Percentiles rank a stretch among this genome's conserved stretches.
phyloP scores from a whole-genome alignment of 306 rosid genomes.

The Mimosa bimucronata region DNA sequence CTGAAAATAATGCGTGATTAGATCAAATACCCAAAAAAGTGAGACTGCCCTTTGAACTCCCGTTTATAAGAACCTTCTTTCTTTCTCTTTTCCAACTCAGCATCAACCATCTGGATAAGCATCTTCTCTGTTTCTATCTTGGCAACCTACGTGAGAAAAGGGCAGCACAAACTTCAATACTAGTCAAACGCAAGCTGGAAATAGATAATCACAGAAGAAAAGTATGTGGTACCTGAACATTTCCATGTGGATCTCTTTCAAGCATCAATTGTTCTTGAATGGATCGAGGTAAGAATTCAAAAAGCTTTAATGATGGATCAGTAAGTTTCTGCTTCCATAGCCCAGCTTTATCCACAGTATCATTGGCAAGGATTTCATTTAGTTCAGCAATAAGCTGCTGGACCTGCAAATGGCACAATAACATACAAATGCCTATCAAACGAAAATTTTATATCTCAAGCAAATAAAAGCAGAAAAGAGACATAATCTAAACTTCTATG shows the following conservation, averaged over 20 bases:
- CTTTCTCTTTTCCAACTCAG: conserved; percentile 89
- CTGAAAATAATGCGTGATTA: conserved; percentile 19
- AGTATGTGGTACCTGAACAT: conserved; percentile 75
- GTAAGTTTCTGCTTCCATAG: conserved; percentile 91
- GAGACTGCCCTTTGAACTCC: conserved; percentile 83
- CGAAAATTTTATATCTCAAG: not conserved
- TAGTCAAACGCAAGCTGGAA: conserved; percentile 23
- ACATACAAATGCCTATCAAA: conserved; percentile 14
- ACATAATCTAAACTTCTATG: conserved; percentile 5
- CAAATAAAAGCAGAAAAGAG: conserved; percentile 6
- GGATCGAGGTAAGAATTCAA: conserved; percentile 83
- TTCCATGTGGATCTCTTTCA: conserved; percentile 99
- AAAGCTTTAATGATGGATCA: conserved; percentile 77
- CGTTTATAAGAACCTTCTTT: conserved; percentile 69
- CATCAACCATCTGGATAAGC: conserved; percentile 98
- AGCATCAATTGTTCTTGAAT: conserved; percentile 98
- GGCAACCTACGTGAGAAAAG: conserved; percentile 70
- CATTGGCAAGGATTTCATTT: conserved; percentile 90
- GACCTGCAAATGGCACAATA: conserved; percentile 57
- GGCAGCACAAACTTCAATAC: conserved; percentile 31
- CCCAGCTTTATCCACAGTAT: conserved; percentile 76
- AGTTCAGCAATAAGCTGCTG: conserved; percentile 92
- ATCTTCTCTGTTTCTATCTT: conserved; percentile 98
- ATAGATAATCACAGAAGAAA: conserved; percentile 34
- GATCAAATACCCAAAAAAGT: conserved; percentile 88